Evolutionary conservation across 208 protist species (phyloP).

Genomic region (Jaenimonas drosophilae): DNA sequence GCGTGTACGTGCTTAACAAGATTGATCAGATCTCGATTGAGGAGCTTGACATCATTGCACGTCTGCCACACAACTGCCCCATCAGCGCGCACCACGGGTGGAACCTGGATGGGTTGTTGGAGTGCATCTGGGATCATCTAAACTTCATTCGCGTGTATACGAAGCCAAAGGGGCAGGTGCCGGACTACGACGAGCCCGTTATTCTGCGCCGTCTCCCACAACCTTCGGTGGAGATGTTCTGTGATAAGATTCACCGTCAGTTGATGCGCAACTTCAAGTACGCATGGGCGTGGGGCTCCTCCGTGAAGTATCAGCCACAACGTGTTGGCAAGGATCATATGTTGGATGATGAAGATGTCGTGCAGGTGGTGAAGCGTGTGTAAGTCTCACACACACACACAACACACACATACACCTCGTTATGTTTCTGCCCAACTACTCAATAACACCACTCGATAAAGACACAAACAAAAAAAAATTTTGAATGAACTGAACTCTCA

Average conservation of each 20-base stretch:
- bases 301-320: slow-evolving; percentile 97
- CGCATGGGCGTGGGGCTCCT: slow-evolving; percentile 97
- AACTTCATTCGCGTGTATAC: slow-evolving; percentile 97
- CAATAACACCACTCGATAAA: no score
- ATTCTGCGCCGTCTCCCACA: slow-evolving; percentile 86
- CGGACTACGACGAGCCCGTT: slow-evolving; percentile 97
- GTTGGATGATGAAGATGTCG: slow-evolving; percentile 98
- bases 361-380: slow-evolving; percentile 98
- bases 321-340: slow-evolving; percentile 95
- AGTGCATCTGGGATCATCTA: slow-evolving; percentile 98
- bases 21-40: slow-evolving; percentile 98
- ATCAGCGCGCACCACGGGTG: slow-evolving; percentile 95
- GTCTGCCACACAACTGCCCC: slow-evolving; percentile 95
- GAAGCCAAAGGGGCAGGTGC: slow-evolving; percentile 95
- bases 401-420: no score
- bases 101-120: slow-evolving; percentile 97
- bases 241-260: slow-evolving; percentile 95
- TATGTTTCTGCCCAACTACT: no score
- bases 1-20: slow-evolving; percentile 98
- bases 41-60: slow-evolving; percentile 94
- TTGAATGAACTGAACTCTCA: no score
- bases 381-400: slow-evolving; percentile 16
- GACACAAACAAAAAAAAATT: no score
- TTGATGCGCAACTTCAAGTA: slow-evolving; percentile 98
- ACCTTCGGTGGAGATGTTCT: slow-evolving; percentile 94